Base-by-base conservation (phyloP, 768 basidiomycete genomes). In the Leccinum obscurum region DNA sequence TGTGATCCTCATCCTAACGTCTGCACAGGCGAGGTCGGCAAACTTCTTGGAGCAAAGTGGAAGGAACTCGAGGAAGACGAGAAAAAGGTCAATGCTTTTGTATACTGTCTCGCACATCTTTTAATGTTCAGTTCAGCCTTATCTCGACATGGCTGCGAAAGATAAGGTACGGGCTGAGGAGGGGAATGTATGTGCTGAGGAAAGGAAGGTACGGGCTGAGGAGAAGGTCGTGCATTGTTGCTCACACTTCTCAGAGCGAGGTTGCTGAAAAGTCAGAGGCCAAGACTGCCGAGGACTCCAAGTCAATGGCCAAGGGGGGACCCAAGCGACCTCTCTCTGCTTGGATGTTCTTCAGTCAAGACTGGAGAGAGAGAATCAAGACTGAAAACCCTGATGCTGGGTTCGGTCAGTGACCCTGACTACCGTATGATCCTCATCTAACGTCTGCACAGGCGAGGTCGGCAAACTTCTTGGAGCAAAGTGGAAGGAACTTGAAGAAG, bases 281-380 rank as follows among this genome's bases (percentile, higher is more conserved):
- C 8, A 74, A 74, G 62, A 61, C 63, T 22, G 65, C 81, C 64
- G 86, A 86, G 71, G 74, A 75, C 61, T 86, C 89, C 78, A 93
- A 92, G 77, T 88, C 93, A 74, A 89, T 90, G 75, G 85, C 88
- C 49, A 74, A 74, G 65, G 72, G 73, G 15, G 72, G 72, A 0
- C 94, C 93, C 62, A 97, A 98, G 80, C 87, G 95, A 56, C 90
- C 93, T 0, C 83, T 97, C 51, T 97, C 95, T 32, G 94, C 96
- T 44, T 98, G 97, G 80, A 97, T 98, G 96, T 95, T 95, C 89
- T 98, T 98, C 83, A 88, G 86, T 68, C 92, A 94, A 75, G 95
- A 94, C 76, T 90, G 93, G 92, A 85, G 95, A 72, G 91, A 95
- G 77, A 85, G 90, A 73, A 92, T 98, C 83, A 96, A 95, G 87